Evolutionary conservation across 169 alveolate genomes (phyloP).

Genomic region (Eimeria falciformis): DNA sequence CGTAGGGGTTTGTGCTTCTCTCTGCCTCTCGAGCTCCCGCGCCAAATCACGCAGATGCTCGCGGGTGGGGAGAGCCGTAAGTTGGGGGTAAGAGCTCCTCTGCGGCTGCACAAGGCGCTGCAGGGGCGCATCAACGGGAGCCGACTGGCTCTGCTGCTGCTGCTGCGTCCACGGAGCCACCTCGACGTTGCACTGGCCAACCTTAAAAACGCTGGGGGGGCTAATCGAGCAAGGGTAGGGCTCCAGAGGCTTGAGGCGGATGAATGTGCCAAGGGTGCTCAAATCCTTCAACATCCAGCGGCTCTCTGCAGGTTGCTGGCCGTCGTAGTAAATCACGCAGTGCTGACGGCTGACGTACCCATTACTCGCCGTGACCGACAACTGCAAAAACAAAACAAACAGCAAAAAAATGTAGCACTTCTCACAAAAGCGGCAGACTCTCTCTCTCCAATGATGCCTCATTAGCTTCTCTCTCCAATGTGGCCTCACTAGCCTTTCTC

Average conservation of each 20-base stretch:
- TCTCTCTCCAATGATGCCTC: background rate
- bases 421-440: background rate
- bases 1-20: background rate
- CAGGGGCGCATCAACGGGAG: background rate
- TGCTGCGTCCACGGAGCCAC: slow-evolving; percentile 56
- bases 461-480: background rate
- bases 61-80: background rate
- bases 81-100: background rate
- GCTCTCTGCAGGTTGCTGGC: slow-evolving; percentile 83
- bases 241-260: slow-evolving; percentile 89
- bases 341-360: slow-evolving; percentile 94
- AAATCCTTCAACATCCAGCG: slow-evolving; percentile 91
- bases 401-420: too few relatives aligned
- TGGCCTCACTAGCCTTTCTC: too few relatives aligned
- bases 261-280: slow-evolving; percentile 92
- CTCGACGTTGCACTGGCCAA: slow-evolving; percentile 93
- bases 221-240: slow-evolving; percentile 80
- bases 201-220: slow-evolving; percentile 89
- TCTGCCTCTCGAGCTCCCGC: background rate
- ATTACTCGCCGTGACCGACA: slow-evolving; percentile 87
- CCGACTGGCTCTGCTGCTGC: slow-evolving; percentile 20
- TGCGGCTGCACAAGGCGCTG: background rate
- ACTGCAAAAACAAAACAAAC: slow-evolving; percentile 29
- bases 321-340: slow-evolving; percentile 91
- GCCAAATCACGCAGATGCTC: background rate